Base-by-base conservation (phyloP, 257 asterid genomes). In the Ilex asprella region DNA sequence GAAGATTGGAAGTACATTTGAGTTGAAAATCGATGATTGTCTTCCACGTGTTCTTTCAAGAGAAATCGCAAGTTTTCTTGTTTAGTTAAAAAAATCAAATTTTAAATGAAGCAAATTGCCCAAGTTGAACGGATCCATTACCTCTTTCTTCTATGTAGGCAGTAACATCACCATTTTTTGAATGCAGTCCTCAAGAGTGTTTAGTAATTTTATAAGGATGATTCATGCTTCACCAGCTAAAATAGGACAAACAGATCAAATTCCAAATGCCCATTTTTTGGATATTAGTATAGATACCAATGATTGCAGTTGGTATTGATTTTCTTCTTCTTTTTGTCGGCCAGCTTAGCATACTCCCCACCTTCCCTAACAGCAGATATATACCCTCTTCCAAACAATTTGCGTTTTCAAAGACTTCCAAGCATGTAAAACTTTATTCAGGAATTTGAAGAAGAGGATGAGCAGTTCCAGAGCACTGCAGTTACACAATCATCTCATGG, bases 361-460 rank as follows among this genome's bases (percentile, higher is more conserved):
- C 52, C 14, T 46, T 11, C 11, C 14, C 14, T 7, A 10, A 11
- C 15, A 10, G 2, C 10, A 46, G 6, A 46, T 2, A 14, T 12
- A 46, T 46, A 10, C 52, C n/a, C 4, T 46, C 13, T 46, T 46
- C 52, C 52, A 1, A 46, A 46, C 13, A 3, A 2, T 7, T 3
- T 4, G 10, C 10, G 0, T 2, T 2, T 4, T 46, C 52, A 46
- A 46, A 52, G 21, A 31, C 62, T 43, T 29, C n/a, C n/a, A 56
- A 65, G 16, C 1, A 69, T 63, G 74, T 56, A 69, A 11, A 69
- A 63, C 31, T n/a, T 57, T 14, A 53, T 9, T 27, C 65, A 63
- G n/a, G 69, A 58, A n/a, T 57, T 70, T 31, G 55, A 56, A 44
- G 68, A 63, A 13, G 72, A 66, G 2, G 59, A 52, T 21, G 60